Base-by-base conservation (phyloP, 805 yeast species). In the Wickerhamiella alocasiicola region DNA sequence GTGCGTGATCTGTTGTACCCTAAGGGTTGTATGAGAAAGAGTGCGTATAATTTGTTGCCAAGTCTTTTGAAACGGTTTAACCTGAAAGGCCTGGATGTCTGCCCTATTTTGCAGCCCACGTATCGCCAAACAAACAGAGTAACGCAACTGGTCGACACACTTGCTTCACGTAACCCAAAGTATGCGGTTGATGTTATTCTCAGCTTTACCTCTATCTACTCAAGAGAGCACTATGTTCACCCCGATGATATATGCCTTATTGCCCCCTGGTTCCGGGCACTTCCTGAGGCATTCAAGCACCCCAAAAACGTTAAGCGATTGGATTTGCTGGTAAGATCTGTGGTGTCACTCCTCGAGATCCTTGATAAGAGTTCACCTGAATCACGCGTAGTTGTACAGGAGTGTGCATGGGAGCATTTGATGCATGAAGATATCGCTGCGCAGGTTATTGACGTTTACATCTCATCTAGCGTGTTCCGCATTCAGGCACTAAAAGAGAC, bases 241-340 rank as follows among this genome's bases (percentile, higher is more conserved):
- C 11, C 12, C 27, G 20, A 15, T 17, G 13, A 5, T 18, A 24
- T 36, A 11, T 7, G n/a, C 5, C 18, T 36, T 32, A 29, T 36
- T 11, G 28, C 23, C 13, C 39, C 39, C 5, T 36, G 39, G 39
- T 36, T 36, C 18, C 20, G 28, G 21, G 33, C 15, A 5, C 3
- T 36, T 20, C 24, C 25, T 6, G 18, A 17, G 12, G 26, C 19
- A n/a, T 13, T 17, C 36, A 20, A 6, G 5, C 17, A 12, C n/a
- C 26, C 16, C 9, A n/a, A n/a, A 16, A 31, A 12, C 24, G 18
- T 11, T 23, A 23, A 11, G 11, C 26, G 26, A 6, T 17, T 32
- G 5, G 36, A 32, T 6, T 11, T 19, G 19, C 9, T 32, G 25
- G 20, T 21, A 3, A 25, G 36, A 6, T 21, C 25, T 13, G 6